Percentiles rank a stretch among this genome's conserved stretches.
Evolutionary conservation across 495 filamentous ascomycete species (phyloP).

Genomic region (Aspergillus incahuasiensis): DNA sequence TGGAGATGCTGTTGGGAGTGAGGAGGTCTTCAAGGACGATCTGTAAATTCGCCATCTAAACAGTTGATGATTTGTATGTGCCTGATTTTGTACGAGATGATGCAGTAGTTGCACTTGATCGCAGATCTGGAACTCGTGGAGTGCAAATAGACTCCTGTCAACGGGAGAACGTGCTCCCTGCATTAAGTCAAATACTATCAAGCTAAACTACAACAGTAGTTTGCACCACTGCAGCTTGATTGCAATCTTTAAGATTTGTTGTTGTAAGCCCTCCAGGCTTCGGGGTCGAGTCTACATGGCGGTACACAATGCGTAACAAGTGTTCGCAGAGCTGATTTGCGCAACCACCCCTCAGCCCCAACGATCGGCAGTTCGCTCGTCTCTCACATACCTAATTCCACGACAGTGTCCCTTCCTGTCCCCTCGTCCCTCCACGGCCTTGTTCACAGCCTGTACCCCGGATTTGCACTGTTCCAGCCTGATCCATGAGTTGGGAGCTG

Average conservation of each 20-base stretch:
- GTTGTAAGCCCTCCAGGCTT: not conserved
- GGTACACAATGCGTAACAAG: not conserved
- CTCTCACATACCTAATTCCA: conserved; percentile 16
- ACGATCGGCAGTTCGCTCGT: conserved; percentile 8
- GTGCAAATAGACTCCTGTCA: not conserved
- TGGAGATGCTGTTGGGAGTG: conserved; percentile 34
- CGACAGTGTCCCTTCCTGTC: conserved; percentile 7
- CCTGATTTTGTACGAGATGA: not conserved
- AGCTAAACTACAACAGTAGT: not conserved
- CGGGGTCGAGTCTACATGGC: not conserved
- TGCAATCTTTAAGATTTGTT: not conserved
- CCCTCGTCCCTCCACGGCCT: conserved; percentile 11
- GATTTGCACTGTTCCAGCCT: conserved; percentile 9
- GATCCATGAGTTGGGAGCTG: conserved; percentile 9
- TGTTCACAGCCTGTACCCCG: conserved; percentile 1
- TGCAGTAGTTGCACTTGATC: not conserved
- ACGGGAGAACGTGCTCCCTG: not conserved
- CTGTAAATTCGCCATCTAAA: conserved; percentile 29
- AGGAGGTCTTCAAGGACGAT: conserved; percentile 55
- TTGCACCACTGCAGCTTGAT: not conserved
- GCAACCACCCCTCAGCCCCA: conserved; percentile 1
- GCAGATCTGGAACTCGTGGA: not conserved
- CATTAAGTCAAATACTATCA: not conserved
- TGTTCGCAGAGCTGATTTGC: not conserved
- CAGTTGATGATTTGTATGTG: conserved; percentile 1